Percentiles rank a stretch among this genome's conserved stretches.
phyloP scores from a whole-genome alignment of 2,329 filamentous ascomycete species.

The Coniosporium tulheliwenetii region DNA sequence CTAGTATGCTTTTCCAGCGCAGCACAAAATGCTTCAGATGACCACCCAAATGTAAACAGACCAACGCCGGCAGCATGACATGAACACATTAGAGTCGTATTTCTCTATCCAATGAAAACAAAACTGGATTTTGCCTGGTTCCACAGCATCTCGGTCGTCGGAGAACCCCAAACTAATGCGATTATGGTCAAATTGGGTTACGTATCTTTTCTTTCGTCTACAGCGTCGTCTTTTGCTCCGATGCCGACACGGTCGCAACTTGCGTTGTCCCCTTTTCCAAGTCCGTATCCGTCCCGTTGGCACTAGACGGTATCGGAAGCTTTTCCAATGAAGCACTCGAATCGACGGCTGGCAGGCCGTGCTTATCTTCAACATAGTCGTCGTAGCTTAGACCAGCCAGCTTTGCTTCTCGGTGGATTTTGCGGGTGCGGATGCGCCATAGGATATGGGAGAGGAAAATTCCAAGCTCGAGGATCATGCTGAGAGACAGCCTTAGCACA shows the following conservation, averaged over 20 bases:
- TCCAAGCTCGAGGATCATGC: slow-evolving; percentile 41
- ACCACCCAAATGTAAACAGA: too few relatives aligned
- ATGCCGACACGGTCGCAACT: neutral
- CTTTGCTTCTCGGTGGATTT: slow-evolving; percentile 36
- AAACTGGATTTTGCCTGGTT: too few relatives aligned
- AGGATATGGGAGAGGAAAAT: slow-evolving; percentile 44
- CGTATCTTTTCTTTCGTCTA: neutral
- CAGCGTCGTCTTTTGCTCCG: neutral
- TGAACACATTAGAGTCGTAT: too few relatives aligned
- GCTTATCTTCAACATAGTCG: slow-evolving; percentile 21
- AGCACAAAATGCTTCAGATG: too few relatives aligned
- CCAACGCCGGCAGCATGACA: too few relatives aligned
- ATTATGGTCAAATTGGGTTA: too few relatives aligned
- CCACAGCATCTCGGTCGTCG: too few relatives aligned
- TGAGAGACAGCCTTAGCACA: slow-evolving; percentile 11
- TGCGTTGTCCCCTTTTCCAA: neutral
- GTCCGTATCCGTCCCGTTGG: neutral
- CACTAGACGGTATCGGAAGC: neutral
- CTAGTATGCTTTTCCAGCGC: too few relatives aligned
- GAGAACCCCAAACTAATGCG: too few relatives aligned
- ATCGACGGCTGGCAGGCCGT: neutral
- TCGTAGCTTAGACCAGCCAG: slow-evolving; percentile 38
- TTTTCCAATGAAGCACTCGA: neutral
- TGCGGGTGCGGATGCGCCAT: slow-evolving; percentile 41
- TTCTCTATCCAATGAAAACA: too few relatives aligned